A percentile compares a stretch with the other conserved stretches of the same genome.
Evolutionary conservation across 768 basidiomycete genomes (phyloP).

Genomic region (Dictyophora rubrovolvata): DNA sequence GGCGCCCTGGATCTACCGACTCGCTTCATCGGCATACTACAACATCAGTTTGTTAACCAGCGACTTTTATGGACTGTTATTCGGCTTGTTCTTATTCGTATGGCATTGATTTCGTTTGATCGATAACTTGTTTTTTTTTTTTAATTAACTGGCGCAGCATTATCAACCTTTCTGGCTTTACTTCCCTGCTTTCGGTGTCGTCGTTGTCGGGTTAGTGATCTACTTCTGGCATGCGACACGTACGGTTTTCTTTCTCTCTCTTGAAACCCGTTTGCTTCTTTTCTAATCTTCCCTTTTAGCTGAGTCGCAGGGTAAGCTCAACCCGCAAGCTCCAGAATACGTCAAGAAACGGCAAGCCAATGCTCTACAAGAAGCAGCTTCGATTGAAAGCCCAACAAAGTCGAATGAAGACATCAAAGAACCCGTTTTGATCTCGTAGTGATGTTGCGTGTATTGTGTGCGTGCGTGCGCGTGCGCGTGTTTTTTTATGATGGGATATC

Average conservation of each 20-base stretch:
- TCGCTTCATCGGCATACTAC: conserved; percentile 78
- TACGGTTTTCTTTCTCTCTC: conserved; percentile 29
- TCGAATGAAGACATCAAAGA: conserved; percentile 4
- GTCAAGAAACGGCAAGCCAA: conserved; percentile 24
- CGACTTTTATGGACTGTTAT: conserved; percentile 80
- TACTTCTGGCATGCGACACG: conserved; percentile 85
- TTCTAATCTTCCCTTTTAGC: conserved; percentile 29
- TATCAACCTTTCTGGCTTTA: conserved; percentile 83
- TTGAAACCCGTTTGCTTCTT: background rate
- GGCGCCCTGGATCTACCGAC: conserved; percentile 76
- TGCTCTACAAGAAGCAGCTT: conserved; percentile 11
- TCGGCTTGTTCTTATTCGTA: conserved; percentile 55
- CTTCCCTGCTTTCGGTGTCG: conserved; percentile 67
- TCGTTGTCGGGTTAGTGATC: conserved; percentile 61
- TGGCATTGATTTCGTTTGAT: conserved; percentile 12
- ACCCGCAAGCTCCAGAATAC: conserved; percentile 52
- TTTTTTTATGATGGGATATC: too few species aligned
- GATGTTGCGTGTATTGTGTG: too few species aligned
- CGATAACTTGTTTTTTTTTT: background rate
- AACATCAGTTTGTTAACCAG: conserved; percentile 80
- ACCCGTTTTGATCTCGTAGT: background rate
- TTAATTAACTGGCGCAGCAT: conserved; percentile 36
- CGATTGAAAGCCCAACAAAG: conserved; percentile 7
- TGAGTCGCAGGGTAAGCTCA: conserved; percentile 59
- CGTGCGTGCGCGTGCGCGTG: too few species aligned